Evolutionary conservation across 768 basidiomycete genomes (phyloP), one percentile per base, ranked within the genome.

Genomic region (Chalciporus sphaerocephalus): DNA sequence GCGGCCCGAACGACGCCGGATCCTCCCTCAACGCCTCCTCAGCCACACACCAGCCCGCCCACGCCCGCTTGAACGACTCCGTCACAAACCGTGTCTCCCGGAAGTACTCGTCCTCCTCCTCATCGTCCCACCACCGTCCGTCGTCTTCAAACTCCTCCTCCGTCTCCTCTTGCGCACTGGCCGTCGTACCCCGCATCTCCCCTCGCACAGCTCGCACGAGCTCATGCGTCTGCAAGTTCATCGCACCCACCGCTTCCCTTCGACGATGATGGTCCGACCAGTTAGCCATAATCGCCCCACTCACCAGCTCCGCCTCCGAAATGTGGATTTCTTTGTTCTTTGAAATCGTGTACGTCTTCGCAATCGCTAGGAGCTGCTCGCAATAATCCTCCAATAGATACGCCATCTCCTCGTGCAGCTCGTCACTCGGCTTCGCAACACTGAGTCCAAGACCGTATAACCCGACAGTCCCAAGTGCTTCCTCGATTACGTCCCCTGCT

Each of bases 151-250:
- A 40, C 4, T 62, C 42, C 1, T 66, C 56, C 2, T 66, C 57
- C 8, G 58, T 64, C 1, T 56, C 59, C 3, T 42, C 62, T 37
- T 42, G 52, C 15, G 8, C 17, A 15, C 45, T 25, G 10, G 30
- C 12, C 6, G 53, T 32, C 39, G 51, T 53, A 27, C 44, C 42
- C 0, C 57, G 58, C 44, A 71, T 54, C 51, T 69, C 65, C 9
- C 55, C 47, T 10, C 72, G 56, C 34, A 76, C 64, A 1, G 63
- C 65, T 22, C 61, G 65, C 16, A 66, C 62, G 12, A 74, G 56
- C 28, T 72, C 69, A 25, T 64, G 62, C 0, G 73, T 74, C 72
- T 74, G 71, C 18, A 74, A 23, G 46, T 74, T 74, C 72, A 74
- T 74, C 17, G 73, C 65, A 13, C 56, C 36, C 5, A 70, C 66